Evolutionary conservation across 2,329 filamentous ascomycete genomes (phyloP).

Genomic region (Curvularia eragrostidis): DNA sequence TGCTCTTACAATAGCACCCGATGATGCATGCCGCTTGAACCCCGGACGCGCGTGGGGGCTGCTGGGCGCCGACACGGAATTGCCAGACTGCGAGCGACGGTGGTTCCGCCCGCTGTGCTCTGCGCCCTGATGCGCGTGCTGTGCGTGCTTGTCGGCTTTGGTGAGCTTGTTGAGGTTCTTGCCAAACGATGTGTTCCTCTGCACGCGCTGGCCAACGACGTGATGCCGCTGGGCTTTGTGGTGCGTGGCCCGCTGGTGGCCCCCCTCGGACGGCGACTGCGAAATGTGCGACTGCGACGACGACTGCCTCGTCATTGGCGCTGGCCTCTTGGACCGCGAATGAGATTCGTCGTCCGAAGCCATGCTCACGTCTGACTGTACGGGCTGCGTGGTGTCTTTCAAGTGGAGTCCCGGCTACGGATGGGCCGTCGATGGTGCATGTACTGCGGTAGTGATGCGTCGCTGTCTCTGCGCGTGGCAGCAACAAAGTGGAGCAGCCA

Average conservation of each 20-base stretch:
- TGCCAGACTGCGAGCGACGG: slow-evolving; percentile 49
- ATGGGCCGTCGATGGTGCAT: slow-evolving; percentile 22
- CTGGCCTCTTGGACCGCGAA: slow-evolving; percentile 47
- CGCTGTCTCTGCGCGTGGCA: slow-evolving; percentile 14
- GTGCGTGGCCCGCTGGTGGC: slow-evolving; percentile 32
- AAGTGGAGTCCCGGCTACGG: slow-evolving; percentile 17
- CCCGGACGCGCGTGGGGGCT: slow-evolving; percentile 45
- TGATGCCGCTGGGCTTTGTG: slow-evolving; percentile 50
- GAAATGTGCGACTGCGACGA: slow-evolving; percentile 48
- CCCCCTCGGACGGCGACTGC: slow-evolving; percentile 47
- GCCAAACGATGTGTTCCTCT: slow-evolving; percentile 50
- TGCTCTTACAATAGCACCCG: slow-evolving; percentile 46
- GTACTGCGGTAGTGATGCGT: slow-evolving; percentile 10
- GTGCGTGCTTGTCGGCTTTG: slow-evolving; percentile 39
- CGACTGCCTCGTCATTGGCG: slow-evolving; percentile 46
- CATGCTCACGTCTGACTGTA: slow-evolving; percentile 44
- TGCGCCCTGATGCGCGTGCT: slow-evolving; percentile 34
- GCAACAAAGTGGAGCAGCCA: slow-evolving; percentile 17
- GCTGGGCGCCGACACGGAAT: slow-evolving; percentile 44
- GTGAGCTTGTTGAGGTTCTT: slow-evolving; percentile 53
- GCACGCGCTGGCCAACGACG: slow-evolving; percentile 52
- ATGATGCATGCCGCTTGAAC: slow-evolving; percentile 54
- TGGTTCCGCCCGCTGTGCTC: slow-evolving; percentile 43
- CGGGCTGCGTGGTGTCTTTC: slow-evolving; percentile 27
- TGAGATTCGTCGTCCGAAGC: slow-evolving; percentile 43